Evolutionary conservation across 768 basidiomycete genomes (phyloP).

Genomic region (Podaxis sp.): DNA sequence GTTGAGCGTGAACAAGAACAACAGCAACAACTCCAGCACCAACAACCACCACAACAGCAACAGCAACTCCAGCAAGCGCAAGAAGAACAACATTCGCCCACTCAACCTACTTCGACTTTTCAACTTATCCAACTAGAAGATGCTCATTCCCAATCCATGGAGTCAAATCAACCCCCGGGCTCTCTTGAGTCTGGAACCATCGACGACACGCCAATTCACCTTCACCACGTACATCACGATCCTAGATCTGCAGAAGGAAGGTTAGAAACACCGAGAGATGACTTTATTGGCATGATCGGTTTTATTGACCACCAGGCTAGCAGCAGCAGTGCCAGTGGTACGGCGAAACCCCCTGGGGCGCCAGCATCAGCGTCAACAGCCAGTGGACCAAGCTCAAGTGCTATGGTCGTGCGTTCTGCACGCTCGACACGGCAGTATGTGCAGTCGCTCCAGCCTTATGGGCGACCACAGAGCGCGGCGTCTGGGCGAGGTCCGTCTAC

Average conservation of each 20-base stretch:
- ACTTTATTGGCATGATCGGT: not conserved
- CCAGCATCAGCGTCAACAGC: not conserved
- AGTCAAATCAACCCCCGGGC: conserved; percentile 6
- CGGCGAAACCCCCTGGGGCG: not conserved
- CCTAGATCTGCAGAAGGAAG: conserved; percentile 12
- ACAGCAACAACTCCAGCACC: conserved; percentile 32
- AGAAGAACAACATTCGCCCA: conserved; percentile 20
- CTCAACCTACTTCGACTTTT: conserved; percentile 13
- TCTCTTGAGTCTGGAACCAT: not conserved
- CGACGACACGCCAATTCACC: conserved; percentile 15
- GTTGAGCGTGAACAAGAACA: conserved; percentile 41
- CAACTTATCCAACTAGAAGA: conserved; percentile 18
- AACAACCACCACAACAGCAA: conserved; percentile 31
- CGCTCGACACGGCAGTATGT: conserved; percentile 14
- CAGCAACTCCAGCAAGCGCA: conserved; percentile 27
- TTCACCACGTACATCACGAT: conserved; percentile 15
- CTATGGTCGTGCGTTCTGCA: conserved; percentile 16
- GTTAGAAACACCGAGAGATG: conserved; percentile 14
- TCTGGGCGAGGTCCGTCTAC: conserved; percentile 7
- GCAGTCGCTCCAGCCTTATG: conserved; percentile 25
- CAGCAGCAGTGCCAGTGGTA: conserved; percentile 13
- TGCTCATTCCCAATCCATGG: conserved; percentile 10
- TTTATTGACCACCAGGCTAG: conserved; percentile 5
- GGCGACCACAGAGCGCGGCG: conserved; percentile 22
- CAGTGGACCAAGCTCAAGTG: not conserved